These are phyloP conservation scores for Malassezia pachydermatis DNA, from an alignment of 1,284 basidiomycete genomes.

Conservation along the genomic window DNA sequence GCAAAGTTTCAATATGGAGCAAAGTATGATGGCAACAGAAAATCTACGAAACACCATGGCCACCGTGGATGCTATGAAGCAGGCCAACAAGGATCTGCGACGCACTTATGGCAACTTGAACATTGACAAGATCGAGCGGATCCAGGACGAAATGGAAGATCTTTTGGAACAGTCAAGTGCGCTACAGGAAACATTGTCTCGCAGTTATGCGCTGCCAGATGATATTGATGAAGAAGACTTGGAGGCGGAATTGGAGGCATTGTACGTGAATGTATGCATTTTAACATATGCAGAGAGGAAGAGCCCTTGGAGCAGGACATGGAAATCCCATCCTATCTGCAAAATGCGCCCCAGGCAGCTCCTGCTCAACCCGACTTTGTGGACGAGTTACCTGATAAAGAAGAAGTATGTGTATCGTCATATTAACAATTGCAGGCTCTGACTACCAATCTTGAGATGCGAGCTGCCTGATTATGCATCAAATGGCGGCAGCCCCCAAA, in stretches of 20 bases:
- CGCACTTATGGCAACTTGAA: constrained; percentile 96
- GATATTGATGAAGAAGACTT: constrained; percentile 96
- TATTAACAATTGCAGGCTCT: neutral
- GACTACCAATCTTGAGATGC: constrained; percentile 8
- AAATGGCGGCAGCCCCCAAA: constrained; percentile 42
- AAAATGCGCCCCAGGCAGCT: constrained; percentile 14
- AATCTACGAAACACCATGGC: constrained; percentile 99
- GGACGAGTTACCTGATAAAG: constrained; percentile 28
- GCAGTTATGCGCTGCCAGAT: constrained; percentile 92
- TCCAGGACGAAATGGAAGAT: constrained; percentile 79
- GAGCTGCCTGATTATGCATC: constrained; percentile 16
- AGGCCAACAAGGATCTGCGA: constrained; percentile 93
- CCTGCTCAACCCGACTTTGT: constrained; percentile 38
- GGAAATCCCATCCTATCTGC: constrained; percentile 36
- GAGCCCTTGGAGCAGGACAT: constrained; percentile 68
- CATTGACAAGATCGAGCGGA: constrained; percentile 83
- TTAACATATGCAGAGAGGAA: constrained; percentile 54
- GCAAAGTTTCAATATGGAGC: constrained; percentile 98
- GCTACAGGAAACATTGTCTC: constrained; percentile 83
- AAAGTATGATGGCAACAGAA: constrained; percentile 85
- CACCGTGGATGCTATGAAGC: constrained; percentile 94
- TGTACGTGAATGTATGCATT: constrained; percentile 14
- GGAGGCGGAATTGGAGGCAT: constrained; percentile 62
- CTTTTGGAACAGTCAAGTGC: constrained; percentile 93
- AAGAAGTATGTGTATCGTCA: neutral